Conservation (phyloP, 495 filamentous ascomycete species). For the Hypoxylon fragiforme region DNA sequence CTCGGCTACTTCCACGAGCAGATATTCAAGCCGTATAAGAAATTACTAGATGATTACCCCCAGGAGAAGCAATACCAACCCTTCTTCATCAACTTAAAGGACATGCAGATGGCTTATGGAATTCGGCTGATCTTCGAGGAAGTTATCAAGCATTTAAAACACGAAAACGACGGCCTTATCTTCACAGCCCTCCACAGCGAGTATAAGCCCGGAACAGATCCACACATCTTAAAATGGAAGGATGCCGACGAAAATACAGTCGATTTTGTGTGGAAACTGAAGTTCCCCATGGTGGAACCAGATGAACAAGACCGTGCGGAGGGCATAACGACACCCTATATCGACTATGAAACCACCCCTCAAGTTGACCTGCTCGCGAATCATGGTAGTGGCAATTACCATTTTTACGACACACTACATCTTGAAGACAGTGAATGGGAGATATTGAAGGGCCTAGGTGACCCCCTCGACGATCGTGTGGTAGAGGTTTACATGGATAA, state of each 20-base stretch:
- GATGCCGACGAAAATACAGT: slow-evolving; percentile 88
- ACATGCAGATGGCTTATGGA: slow-evolving; percentile 83
- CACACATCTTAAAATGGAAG: slow-evolving; percentile 96
- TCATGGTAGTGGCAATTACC: slow-evolving; percentile 57
- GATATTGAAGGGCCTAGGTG: slow-evolving; percentile 64
- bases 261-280: slow-evolving; percentile 80
- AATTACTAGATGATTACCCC: slow-evolving; percentile 68
- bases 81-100: slow-evolving; percentile 83
- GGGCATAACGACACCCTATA: slow-evolving; percentile 56
- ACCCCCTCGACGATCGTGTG: slow-evolving; percentile 78
- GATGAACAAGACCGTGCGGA: slow-evolving; percentile 67
- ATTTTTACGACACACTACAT: slow-evolving; percentile 64
- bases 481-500: slow-evolving; percentile 85
- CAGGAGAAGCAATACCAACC: slow-evolving; percentile 69
- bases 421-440: slow-evolving; percentile 84
- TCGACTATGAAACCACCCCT: slow-evolving; percentile 59
- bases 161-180: slow-evolving; percentile 95
- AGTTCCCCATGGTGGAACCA: slow-evolving; percentile 73
- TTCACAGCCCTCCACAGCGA: slow-evolving; percentile 87
- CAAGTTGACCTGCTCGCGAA: slow-evolving; percentile 52
- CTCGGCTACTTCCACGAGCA: slow-evolving; percentile 81
- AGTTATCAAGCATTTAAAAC: slow-evolving; percentile 78
- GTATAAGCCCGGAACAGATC: slow-evolving; percentile 88
- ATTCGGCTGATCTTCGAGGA: slow-evolving; percentile 88
- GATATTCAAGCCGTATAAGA: slow-evolving; percentile 77